phyloP scores from a whole-genome alignment of 768 basidiomycete genomes.

The Tulasnella sp. region DNA sequence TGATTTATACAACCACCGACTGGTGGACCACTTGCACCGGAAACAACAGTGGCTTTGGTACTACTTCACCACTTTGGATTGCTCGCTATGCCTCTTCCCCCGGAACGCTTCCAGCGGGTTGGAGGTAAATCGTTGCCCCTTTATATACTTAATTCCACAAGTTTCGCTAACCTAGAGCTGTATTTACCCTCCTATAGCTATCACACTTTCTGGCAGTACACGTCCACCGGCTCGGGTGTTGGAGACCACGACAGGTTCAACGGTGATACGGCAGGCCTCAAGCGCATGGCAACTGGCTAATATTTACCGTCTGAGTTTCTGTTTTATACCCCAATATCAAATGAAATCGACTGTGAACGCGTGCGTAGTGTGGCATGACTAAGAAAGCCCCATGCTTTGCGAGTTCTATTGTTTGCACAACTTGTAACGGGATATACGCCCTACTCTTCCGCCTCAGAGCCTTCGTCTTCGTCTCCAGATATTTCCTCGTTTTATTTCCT shows the following conservation, averaged over 20 bases:
- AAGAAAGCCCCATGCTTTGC: background rate
- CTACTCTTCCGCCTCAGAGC: constrained; percentile 30
- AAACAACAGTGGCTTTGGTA: constrained; percentile 44
- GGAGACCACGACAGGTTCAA: constrained; percentile 13
- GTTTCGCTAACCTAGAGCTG: background rate
- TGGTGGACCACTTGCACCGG: constrained; percentile 67
- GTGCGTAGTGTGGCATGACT: no score
- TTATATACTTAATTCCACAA: background rate
- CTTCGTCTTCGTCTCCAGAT: constrained; percentile 87
- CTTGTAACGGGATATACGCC: background rate
- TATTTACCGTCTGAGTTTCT: no score
- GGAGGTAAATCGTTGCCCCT: constrained; percentile 33
- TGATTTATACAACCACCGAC: constrained; percentile 55
- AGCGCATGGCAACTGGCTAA: background rate
- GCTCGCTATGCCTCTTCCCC: constrained; percentile 45
- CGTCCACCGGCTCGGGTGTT: background rate
- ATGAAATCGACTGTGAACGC: no score
- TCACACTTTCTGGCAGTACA: constrained; percentile 25
- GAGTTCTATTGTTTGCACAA: background rate
- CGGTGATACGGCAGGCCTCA: constrained; percentile 10
- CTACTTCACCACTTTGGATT: constrained; percentile 53
- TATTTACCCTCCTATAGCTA: constrained; percentile 3
- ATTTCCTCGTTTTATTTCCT: constrained; percentile 93
- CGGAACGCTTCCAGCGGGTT: constrained; percentile 54
- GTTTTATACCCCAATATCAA: no score